phyloP scores from a whole-genome alignment of 495 filamentous ascomycete species.

The Terfezia claveryi region DNA sequence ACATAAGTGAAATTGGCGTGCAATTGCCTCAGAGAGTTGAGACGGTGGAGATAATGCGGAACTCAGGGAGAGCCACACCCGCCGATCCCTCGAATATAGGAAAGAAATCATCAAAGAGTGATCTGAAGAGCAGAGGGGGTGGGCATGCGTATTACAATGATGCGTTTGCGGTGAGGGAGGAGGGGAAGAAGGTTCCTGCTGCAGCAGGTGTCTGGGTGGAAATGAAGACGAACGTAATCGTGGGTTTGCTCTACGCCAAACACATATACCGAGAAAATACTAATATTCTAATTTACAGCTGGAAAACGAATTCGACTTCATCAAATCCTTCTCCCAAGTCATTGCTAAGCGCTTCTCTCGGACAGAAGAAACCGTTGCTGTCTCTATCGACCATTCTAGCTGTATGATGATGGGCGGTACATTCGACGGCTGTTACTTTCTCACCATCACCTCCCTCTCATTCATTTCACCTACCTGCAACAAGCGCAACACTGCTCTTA shows the following conservation, averaged over 20 bases:
- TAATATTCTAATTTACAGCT: constrained; percentile 27
- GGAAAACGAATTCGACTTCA: constrained; percentile 43
- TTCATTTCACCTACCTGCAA: constrained; percentile 57
- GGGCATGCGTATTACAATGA: constrained; percentile 32
- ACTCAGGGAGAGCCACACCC: neutral
- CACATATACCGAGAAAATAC: neutral
- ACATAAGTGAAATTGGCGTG: too few relatives aligned
- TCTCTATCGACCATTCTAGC: constrained; percentile 51
- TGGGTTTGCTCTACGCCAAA: constrained; percentile 23
- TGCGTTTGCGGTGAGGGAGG: constrained; percentile 34
- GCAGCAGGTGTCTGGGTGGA: constrained; percentile 41
- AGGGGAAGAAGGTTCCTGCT: constrained; percentile 31
- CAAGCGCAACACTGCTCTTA: constrained; percentile 55
- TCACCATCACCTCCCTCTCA: constrained; percentile 52
- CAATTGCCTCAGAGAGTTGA: too few relatives aligned
- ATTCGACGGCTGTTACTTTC: constrained; percentile 56
- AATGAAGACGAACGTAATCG: constrained; percentile 63
- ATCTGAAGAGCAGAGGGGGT: neutral
- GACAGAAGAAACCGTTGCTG: constrained; percentile 45
- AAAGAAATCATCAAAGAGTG: constrained; percentile 13
- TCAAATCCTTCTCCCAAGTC: constrained; percentile 42
- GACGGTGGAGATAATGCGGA: too few relatives aligned
- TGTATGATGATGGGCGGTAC: constrained; percentile 51
- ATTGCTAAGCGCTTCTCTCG: constrained; percentile 53
- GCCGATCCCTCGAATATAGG: neutral